phyloP scores from a whole-genome alignment of 2,329 filamentous ascomycete species.

The Zymoseptoria brevis region DNA sequence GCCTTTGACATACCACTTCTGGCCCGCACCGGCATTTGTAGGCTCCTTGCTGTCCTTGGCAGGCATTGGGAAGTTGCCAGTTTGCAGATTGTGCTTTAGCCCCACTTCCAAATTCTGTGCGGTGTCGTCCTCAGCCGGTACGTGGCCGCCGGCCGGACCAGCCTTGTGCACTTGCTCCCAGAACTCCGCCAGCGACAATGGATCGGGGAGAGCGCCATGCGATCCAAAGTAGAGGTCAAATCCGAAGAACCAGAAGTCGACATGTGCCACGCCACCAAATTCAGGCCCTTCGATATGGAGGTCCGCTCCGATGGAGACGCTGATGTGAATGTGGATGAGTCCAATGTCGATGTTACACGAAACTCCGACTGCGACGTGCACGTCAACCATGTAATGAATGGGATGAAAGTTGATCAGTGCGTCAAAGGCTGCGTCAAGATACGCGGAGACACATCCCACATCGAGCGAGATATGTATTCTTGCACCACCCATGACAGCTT shows the following conservation, averaged over 20 bases:
- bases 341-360: conserved; percentile 2
- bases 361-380: conserved; percentile 2
- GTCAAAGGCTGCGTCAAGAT: conserved; percentile 3
- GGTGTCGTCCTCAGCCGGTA: neutral
- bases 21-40: neutral
- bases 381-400: conserved; percentile 6
- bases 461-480: conserved; percentile 2
- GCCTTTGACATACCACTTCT: neutral
- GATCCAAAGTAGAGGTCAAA: conserved; percentile 1
- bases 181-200: neutral
- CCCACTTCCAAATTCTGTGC: neutral
- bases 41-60: neutral
- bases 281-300: conserved; percentile 1
- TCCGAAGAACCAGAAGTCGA: conserved; percentile 4
- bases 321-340: conserved; percentile 3
- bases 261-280: conserved; percentile 1
- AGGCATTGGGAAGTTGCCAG: neutral
- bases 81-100: no score
- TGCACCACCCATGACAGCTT: conserved; percentile 5
- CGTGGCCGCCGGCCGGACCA: neutral
- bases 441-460: conserved; percentile 1
- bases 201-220: neutral
- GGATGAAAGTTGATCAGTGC: conserved; percentile 7
- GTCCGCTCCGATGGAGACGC: neutral
- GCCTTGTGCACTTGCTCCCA: neutral